phyloP scores from a whole-genome alignment of 768 basidiomycete species.

The Cubamyces sp. region DNA sequence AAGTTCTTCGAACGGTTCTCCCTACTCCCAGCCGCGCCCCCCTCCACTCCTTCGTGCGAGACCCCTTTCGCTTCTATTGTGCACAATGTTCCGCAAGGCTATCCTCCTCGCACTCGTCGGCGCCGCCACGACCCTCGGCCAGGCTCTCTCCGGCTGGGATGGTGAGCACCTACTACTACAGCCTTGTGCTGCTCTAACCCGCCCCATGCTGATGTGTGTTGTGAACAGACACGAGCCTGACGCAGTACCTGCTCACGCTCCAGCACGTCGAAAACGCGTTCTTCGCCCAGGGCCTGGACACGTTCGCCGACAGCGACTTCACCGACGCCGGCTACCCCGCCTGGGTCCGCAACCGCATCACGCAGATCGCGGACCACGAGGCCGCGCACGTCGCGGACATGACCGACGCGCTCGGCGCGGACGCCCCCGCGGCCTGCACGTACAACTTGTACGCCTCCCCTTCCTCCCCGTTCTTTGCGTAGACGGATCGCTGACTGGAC shows the following conservation, averaged over 20 bases:
- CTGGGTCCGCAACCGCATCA: constrained; percentile 53
- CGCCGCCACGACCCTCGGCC: constrained; percentile 18
- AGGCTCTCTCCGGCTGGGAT: constrained; percentile 1
- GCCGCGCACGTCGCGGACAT: constrained; percentile 56
- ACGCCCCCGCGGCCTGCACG: constrained; percentile 21
- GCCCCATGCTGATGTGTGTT: not conserved
- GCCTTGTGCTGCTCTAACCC: not conserved
- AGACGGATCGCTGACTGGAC: not conserved
- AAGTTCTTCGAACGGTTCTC: constrained; percentile 11
- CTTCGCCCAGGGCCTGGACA: constrained; percentile 46
- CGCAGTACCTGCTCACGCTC: constrained; percentile 52
- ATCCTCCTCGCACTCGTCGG: constrained; percentile 26
- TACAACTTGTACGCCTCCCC: constrained; percentile 19
- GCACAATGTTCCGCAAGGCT: constrained; percentile 17
- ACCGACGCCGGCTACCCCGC: constrained; percentile 48
- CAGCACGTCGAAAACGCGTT: constrained; percentile 51
- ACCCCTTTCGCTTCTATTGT: constrained; percentile 10
- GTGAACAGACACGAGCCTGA: constrained; percentile 30
- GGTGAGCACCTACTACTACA: not conserved
- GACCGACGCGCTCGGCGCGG: constrained; percentile 40
- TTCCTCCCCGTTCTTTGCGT: not conserved
- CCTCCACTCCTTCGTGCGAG: constrained; percentile 1
- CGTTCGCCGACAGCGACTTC: constrained; percentile 52
- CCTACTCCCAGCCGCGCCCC: constrained; percentile 6
- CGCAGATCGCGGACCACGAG: constrained; percentile 60